These are phyloP conservation scores for Eucommia ulmoides DNA, from an alignment of 257 asterid species.

Conservation along the genomic window DNA sequence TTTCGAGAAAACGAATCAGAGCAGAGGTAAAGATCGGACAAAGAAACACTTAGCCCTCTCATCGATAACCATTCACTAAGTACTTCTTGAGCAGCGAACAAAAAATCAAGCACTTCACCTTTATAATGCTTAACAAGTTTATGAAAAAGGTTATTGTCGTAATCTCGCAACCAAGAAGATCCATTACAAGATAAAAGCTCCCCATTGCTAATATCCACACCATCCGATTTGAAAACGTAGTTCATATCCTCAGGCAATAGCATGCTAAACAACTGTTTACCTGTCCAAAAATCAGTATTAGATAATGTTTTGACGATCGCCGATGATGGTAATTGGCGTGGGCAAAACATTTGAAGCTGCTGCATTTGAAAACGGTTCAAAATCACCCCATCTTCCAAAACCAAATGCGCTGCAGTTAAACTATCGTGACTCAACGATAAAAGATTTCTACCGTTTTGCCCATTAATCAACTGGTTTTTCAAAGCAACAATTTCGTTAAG, in stretches of 20 bases:
- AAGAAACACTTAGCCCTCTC: slow-evolving; percentile 81
- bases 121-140: slow-evolving; percentile 38
- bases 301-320: slow-evolving; percentile 31
- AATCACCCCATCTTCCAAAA: slow-evolving; percentile 54
- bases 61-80: slow-evolving; percentile 77
- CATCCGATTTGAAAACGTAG: slow-evolving; percentile 32
- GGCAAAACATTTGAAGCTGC: slow-evolving; percentile 78
- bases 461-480: slow-evolving; percentile 50
- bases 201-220: slow-evolving; percentile 47
- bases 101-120: slow-evolving; percentile 36
- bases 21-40: slow-evolving; percentile 69
- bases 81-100: slow-evolving; percentile 54
- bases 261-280: slow-evolving; percentile 61
- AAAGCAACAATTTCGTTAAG: slow-evolving; percentile 69
- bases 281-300: slow-evolving; percentile 52
- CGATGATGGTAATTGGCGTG: slow-evolving; percentile 29
- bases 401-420: slow-evolving; percentile 71
- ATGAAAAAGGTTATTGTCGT: slow-evolving; percentile 40
- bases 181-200: slow-evolving; percentile 47
- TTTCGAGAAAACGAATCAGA: slow-evolving; percentile 39
- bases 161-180: slow-evolving; percentile 72
- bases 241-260: slow-evolving; percentile 61
- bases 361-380: slow-evolving; percentile 59
- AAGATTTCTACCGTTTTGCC: slow-evolving; percentile 75
- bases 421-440: slow-evolving; percentile 80